Evolutionary conservation across 495 filamentous ascomycete genomes (phyloP), one percentile per base, ranked within the genome.

Genomic region (Penicillium nucicola): DNA sequence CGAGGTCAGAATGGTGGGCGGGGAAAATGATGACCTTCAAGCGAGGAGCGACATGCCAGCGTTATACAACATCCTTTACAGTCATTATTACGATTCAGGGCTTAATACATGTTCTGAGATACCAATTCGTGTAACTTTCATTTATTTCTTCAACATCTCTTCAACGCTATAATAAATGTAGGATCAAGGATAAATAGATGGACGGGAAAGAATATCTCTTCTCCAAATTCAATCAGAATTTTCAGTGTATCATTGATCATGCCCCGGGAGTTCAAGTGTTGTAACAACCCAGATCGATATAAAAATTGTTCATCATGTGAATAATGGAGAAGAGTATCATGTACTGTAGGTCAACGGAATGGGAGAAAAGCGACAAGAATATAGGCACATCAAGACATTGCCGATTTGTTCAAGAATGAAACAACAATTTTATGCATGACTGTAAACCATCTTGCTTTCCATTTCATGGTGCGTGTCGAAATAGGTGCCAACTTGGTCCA

Each of bases 171-270:
- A 33, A 12, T 10, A 12, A 23, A 33, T 25, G 25, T 28, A 28
- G 37, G 14, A 51, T 22, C 39, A 25, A 55, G 18, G 17, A 40
- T 22, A 8, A n/a, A 42, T 5, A 18, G 22, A 35, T 19, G 25
- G 36, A 43, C 43, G 17, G 20, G 2, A 42, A 33, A 14, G 17
- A 41, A 46, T 20, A 17, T 30, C n/a, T 46, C 46, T 50, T 50
- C 48, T 61, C 52, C 55, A 40, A 55, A 42, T 58, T 65, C 56
- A 58, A 63, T 73, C 70, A 73, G 70, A 73, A 73, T 73, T 73
- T 73, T 73, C 70, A 73, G 70, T 73, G 70, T 73, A 71, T 73
- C 55, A 68, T 67, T 64, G 64, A 64, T 73, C 70, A 71, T 64
- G 23, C 63, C n/a, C 70, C 68, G 55, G 60, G 52, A 54, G 57